Evolutionary conservation across 257 asterid genomes (phyloP), one percentile per base, ranked within the genome.

Genomic region (Lycium ferocissimum): DNA sequence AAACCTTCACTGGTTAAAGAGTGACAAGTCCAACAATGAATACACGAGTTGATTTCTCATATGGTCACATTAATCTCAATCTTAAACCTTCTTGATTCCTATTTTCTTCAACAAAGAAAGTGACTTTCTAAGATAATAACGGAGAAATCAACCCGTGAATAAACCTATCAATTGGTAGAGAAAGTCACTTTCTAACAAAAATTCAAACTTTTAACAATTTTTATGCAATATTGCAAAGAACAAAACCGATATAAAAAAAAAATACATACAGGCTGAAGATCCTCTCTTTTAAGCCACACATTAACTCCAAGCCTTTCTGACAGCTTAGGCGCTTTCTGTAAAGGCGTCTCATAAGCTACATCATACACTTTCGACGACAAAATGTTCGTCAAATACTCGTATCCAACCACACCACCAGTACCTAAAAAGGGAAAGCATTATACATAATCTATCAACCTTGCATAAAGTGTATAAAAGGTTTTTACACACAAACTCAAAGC

Each of bases 231-330:
- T 3, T 13, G 43, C 63, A 14, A 22, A 51, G 22, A 76, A 76
- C n/a, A 51, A 51, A 76, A 49, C 26, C 14, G 3, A 38, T 69
- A 69, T 15, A 11, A 76, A 71, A 40, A 53, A 75, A 76, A 71
- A 40, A 53, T 82, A 82, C 95, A 11, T 89, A 96, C 99, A 15
- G 99, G 97, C 87, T 93, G 99, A 61, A 94, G 85, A 89, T 96
- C 99, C 89, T 96, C 98, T 81, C 98, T 87, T 87, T 96, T 96
- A 83, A 96, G 95, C 98, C 98, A 96, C 51, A 95, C 87, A 78
- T 94, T 92, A 83, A 89, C 91, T 22, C 96, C 99, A 92, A 87
- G 84, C 86, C 94, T 89, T 86, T 83, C 89, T 7, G 99, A 92
- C 6, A 96, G 90, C 89, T 93, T 96, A 54, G 93, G 63, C 0